Evolutionary conservation across 306 rosid genomes (phyloP), one percentile per base, ranked within the genome.

Genomic region (Hippophae rhamnoides): DNA sequence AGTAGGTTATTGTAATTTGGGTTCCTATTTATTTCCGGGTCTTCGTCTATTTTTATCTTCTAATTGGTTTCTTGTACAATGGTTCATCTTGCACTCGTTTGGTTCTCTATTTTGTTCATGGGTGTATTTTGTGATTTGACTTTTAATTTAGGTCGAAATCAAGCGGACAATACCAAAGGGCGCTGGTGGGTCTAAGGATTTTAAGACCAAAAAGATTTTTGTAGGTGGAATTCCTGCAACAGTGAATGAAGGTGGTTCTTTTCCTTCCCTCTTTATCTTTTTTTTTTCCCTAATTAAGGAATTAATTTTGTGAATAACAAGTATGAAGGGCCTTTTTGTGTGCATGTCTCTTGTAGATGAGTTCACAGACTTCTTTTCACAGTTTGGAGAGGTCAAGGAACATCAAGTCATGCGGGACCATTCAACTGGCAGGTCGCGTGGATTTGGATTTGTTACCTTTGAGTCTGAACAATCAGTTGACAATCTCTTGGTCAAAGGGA

Each of bases 211-310:
- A 83, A 89, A 89, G 79, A 81, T 89, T 41, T 89, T 89, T 64
- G 97, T 86, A 61, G 97, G 97, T 56, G 97, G 97, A n/a, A 89
- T 89, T 74, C 97, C 97, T 50, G 72, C 97, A 69, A 66, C 83
- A 12, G 86, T 89, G 58, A 81, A 84, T 64, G 97, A 86, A 79
- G 97, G 97, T 89, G 73, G 65, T 69, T 54, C 55, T 31, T 43
- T 69, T 52, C 8, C 58, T 52, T 25, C 54, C 0, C 47, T 56
- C 67, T 44, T 31, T 5, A 1, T 46, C 8, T 58, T 56, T 11
- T 14, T 66, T 65, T 43, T 13, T 55, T 26, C 38, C 61, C 10
- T 38, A 5, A 45, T 46, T 23, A 5, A 53, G 10, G 13, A 27
- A 54, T 41, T 11, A 12, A 11, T 71, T 69, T 63, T 14, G 27